Evolutionary conservation across 345 rosid genomes (phyloP), one percentile per base, ranked within the genome.

Genomic region (Bretschneidera sinensis): DNA sequence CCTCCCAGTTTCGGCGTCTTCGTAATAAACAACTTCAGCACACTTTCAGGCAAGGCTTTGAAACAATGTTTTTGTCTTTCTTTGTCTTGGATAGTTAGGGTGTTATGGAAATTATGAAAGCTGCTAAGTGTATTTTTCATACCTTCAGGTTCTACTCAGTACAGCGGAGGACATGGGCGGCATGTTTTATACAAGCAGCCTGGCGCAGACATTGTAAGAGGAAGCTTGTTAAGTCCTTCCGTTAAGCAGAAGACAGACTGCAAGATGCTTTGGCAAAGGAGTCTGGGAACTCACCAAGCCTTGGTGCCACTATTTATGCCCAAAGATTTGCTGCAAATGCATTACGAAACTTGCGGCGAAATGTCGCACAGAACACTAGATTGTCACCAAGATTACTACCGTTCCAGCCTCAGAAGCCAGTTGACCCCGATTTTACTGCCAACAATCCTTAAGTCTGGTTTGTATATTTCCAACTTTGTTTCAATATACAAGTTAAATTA

Each of bases 161-260:
- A 62, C 96, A 88, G 62, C 84, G 89, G 92, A 75, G 57, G 68
- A 91, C 91, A 28, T 91, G 96, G 94, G 92, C 89, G 10, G 91
- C 91, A 17, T 81, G 89, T 61, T 87, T 85, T 70, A 82, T 91
- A 69, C 94, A 88, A 70, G 84, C 91, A 7, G 91, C 91, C 25
- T 91, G 97, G 97, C 73, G 79, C 22, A 78, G 89, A 33, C 33
- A 85, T 65, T 73, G 81, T 25, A 79, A 69, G 74, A 81, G 78
- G 72, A 91, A 81, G 70, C 70, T 68, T 0, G 82, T 76, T 14
- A 67, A 71, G 67, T 67, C 74, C 6, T 63, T 81, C 17, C 78
- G 43, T 0, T 72, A 79, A 49, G 87, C 80, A 64, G 94, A 91
- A 72, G 76, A 76, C 6, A 65, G 72, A 7, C 65, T 77, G 52